Evolutionary conservation across 2,329 filamentous ascomycete genomes (phyloP), one percentile per base, ranked within the genome.

Genomic region (Emmonsiellopsis sp.): DNA sequence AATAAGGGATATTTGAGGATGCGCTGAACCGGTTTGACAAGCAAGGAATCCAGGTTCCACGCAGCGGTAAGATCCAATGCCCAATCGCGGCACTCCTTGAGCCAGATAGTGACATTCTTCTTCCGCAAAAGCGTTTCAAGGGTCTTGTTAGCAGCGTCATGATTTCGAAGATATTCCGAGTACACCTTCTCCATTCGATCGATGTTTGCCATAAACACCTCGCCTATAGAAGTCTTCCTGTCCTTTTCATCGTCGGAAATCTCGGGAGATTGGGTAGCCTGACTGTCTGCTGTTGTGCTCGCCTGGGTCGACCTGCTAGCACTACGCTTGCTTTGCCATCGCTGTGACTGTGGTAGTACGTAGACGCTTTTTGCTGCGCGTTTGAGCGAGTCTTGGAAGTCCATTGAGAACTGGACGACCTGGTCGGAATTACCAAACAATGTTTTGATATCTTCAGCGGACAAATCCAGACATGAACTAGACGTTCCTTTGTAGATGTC

Each of bases 401-500:
- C 71, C 11, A 87, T 85, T 42, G 94, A 91, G 61, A 98, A 96
- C 33, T 82, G 80, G 56, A 95, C 88, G 53, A 98, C 85, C 62
- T 95, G 87, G 62, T 93, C 87, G 3, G 87, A 91, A 64, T 98
- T 98, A 57, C 89, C 86, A 68, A 98, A 98, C 13, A 98, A 82
- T 10, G 87, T 78, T 65, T 91, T 95, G 62, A 94, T 85, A 57
- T 95, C 95, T 58, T 92, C 87, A 42, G 81, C 75, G 43, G 87
- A 88, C 32, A 96, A 80, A 58, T 89, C 83, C 7, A 88, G 83
- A 53, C 87, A 90, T 9, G 87, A 86, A 60, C 87, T 84, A 1
- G 89, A 88, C 0, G 93, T 97, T 43, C 88, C 90, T 70, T 94
- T 95, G 77, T 97, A 98, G 52, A 98, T 97, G 65, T 97, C 91